phyloP scores from a whole-genome alignment of 371 early-diverging fungal genomes.

The Mucor velutinosus region DNA sequence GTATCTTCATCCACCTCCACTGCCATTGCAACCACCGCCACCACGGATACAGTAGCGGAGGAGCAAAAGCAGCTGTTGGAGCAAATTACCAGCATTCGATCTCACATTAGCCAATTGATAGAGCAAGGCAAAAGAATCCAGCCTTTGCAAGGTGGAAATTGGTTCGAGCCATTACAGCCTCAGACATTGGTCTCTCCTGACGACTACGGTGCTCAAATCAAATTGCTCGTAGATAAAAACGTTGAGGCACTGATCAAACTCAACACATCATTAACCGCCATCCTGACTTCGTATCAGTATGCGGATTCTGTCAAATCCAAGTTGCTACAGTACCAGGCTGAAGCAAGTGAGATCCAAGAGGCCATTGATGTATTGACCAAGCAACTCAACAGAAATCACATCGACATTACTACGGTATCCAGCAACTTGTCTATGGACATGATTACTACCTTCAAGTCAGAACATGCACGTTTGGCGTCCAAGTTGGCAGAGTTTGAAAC shows the following conservation, averaged over 20 bases:
- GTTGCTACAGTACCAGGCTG: constrained; percentile 2
- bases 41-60: background rate
- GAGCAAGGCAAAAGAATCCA: background rate
- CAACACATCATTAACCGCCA: background rate
- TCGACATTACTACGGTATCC: constrained; percentile 17
- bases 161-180: constrained; percentile 17
- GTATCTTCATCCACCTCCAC: background rate
- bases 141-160: constrained; percentile 5
- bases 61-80: background rate
- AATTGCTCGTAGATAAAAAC: constrained; percentile 16
- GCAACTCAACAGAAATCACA: constrained; percentile 3
- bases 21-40: background rate
- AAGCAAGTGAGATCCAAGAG: constrained; percentile 14
- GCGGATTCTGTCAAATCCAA: constrained; percentile 17
- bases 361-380: constrained; percentile 14
- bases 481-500: constrained; percentile 7
- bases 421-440: background rate
- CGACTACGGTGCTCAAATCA: constrained; percentile 25
- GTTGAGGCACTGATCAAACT: constrained; percentile 12
- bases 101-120: background rate
- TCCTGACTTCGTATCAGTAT: constrained; percentile 15
- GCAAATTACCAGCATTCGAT: background rate
- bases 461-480: background rate
- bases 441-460: background rate
- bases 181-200: constrained; percentile 10